Conservation (phyloP, 805 yeast genomes). For the Candida takata region DNA sequence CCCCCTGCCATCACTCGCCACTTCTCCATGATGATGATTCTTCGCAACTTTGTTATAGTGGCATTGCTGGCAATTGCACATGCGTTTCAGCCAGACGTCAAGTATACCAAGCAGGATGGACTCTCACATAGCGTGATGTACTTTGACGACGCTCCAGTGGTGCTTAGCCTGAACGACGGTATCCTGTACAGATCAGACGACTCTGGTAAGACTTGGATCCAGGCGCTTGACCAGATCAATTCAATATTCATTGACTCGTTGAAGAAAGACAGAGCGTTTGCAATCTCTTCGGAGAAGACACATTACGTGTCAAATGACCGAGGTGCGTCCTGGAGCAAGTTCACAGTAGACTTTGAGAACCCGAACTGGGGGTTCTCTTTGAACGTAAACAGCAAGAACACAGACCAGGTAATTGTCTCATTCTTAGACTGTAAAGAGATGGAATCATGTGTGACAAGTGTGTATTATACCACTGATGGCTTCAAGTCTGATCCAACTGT, state of each 20-base stretch:
- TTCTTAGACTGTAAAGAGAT: conserved; percentile 18
- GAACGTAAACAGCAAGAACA: conserved; percentile 32
- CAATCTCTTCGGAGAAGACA: conserved; percentile 25
- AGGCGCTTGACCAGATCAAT: conserved; percentile 27
- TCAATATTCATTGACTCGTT: conserved; percentile 27
- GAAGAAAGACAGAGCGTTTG: conserved; percentile 34
- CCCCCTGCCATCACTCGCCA: background rate
- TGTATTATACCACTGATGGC: conserved; percentile 40
- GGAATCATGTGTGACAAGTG: conserved; percentile 27
- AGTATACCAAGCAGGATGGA: conserved; percentile 2
- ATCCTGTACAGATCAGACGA: conserved; percentile 39
- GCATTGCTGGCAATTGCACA: conserved; percentile 3
- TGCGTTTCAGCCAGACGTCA: conserved; percentile 23
- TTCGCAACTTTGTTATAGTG: conserved; percentile 1
- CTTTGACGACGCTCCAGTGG: conserved; percentile 28
- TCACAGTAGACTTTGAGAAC: conserved; percentile 24
- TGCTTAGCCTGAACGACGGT: conserved; percentile 17
- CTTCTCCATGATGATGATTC: background rate
- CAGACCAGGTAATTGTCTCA: conserved; percentile 32
- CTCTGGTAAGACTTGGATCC: conserved; percentile 39
- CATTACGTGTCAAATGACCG: conserved; percentile 35
- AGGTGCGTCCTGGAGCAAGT: conserved; percentile 36
- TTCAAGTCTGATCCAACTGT: conserved; percentile 29
- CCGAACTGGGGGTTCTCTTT: conserved; percentile 21
- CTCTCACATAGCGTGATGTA: conserved; percentile 18